Evolutionary conservation across 169 alveolate genomes (phyloP).

Genomic region (Cryptosporidium andersoni): DNA sequence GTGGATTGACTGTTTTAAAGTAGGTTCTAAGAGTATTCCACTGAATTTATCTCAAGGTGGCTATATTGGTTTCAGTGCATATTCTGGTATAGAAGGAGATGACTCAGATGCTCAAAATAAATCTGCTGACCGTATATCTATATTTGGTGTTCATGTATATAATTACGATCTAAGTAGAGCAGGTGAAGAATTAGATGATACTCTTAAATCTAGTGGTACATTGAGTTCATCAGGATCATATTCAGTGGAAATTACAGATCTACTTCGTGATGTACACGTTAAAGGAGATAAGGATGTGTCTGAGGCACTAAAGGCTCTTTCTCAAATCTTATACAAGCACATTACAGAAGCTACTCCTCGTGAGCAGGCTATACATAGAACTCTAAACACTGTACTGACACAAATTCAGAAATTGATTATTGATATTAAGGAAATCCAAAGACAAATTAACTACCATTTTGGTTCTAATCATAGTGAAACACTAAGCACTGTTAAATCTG

Average conservation of each 20-base stretch:
- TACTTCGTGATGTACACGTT: conserved; percentile 63
- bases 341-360: conserved; percentile 75
- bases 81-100: conserved; percentile 53
- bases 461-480: conserved; percentile 69
- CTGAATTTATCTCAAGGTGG: conserved; percentile 66
- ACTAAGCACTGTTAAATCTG: conserved; percentile 54
- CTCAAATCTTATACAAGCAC: conserved; percentile 73
- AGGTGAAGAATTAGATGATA: conserved; percentile 72
- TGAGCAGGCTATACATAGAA: conserved; percentile 74
- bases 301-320: conserved; percentile 71
- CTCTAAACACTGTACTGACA: conserved; percentile 68
- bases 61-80: conserved; percentile 75
- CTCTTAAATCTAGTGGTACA: conserved; percentile 35
- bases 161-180: conserved; percentile 73
- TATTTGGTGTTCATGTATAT: conserved; percentile 55
- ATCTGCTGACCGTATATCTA: conserved; percentile 56
- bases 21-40: conserved; percentile 66
- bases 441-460: conserved; percentile 22
- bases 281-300: conserved; percentile 72
- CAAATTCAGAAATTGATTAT: conserved; percentile 71
- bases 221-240: neutral
- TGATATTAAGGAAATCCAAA: conserved; percentile 73
- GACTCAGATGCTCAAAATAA: neutral
- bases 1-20: conserved; percentile 74
- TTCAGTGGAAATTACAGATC: conserved; percentile 66